These are phyloP conservation scores for Penicillium sp. DNA, from an alignment of 2,329 filamentous ascomycete genomes.

Conservation along the genomic window DNA sequence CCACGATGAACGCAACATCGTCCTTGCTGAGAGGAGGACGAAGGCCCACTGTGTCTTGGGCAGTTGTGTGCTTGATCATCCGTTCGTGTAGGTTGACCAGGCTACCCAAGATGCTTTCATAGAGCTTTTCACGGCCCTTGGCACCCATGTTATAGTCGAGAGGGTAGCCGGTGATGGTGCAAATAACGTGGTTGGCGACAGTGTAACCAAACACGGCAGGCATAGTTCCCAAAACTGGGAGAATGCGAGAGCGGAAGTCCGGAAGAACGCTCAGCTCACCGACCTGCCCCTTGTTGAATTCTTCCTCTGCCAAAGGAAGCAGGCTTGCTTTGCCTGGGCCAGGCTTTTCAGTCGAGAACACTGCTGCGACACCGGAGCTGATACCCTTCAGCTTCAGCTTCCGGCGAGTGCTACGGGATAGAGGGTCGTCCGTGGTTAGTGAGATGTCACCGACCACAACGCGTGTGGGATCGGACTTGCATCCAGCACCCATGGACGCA, in stretches of 20 bases:
- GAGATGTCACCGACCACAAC: conserved; percentile 92
- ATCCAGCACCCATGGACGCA: conserved; percentile 93
- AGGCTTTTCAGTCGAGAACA: conserved; percentile 88
- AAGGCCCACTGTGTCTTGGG: conserved; percentile 65
- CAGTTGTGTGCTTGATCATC: conserved; percentile 59
- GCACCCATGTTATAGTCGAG: conserved; percentile 73
- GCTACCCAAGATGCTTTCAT: conserved; percentile 76
- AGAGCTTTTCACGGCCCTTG: conserved; percentile 88
- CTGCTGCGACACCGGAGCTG: conserved; percentile 81
- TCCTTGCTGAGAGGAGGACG: conserved; percentile 75
- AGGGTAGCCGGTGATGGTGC: conserved; percentile 79
- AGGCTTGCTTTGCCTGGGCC: conserved; percentile 89
- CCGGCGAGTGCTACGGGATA: conserved; percentile 81
- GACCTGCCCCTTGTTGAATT: conserved; percentile 82
- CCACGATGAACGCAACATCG: conserved; percentile 84
- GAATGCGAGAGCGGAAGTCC: conserved; percentile 90
- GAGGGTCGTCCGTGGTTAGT: conserved; percentile 79
- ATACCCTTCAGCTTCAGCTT: conserved; percentile 76
- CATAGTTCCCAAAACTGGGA: conserved; percentile 96
- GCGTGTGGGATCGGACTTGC: conserved; percentile 82
- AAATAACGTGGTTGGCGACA: conserved; percentile 88
- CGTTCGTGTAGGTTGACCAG: conserved; percentile 81
- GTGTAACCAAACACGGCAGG: conserved; percentile 93
- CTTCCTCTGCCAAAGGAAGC: conserved; percentile 81
- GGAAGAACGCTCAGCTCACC: conserved; percentile 85